These are phyloP conservation scores for Hypoxylon lenormandii DNA, from an alignment of 495 filamentous ascomycete genomes.

Conservation along the genomic window DNA sequence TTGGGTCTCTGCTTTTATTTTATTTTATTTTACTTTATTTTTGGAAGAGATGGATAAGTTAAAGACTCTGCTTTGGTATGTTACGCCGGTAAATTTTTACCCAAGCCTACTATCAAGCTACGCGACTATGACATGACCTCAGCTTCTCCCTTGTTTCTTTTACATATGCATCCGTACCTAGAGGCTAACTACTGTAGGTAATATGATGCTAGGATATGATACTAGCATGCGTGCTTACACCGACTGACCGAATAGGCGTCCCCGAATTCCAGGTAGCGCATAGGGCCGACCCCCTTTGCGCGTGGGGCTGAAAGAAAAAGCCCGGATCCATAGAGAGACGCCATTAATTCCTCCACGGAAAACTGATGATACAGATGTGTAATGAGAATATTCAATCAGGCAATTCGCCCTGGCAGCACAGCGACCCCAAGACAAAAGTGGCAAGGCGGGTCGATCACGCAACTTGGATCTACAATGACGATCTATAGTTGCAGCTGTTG, in stretches of 20 bases:
- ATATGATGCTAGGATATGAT: neutral
- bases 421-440: slow-evolving; percentile 9
- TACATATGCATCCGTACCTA: neutral
- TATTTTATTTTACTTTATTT: too few relatives aligned
- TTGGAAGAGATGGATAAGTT: too few relatives aligned
- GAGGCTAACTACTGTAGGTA: too few relatives aligned
- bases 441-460: slow-evolving; percentile 31
- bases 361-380: neutral
- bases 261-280: slow-evolving; percentile 21
- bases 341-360: slow-evolving; percentile 20
- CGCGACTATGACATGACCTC: too few relatives aligned
- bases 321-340: neutral
- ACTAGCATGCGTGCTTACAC: neutral
- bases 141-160: neutral
- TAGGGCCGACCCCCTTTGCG: slow-evolving; percentile 2
- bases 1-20: too few relatives aligned
- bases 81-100: too few relatives aligned
- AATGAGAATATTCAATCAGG: neutral
- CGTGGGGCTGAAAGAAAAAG: slow-evolving; percentile 15
- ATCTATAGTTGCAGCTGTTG: slow-evolving; percentile 10
- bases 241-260: slow-evolving; percentile 24
- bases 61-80: too few relatives aligned
- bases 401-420: neutral
- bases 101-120: too few relatives aligned
- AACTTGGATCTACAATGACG: slow-evolving; percentile 34